Conservation (phyloP, 768 basidiomycete species). For the Phylloporus sp. region DNA sequence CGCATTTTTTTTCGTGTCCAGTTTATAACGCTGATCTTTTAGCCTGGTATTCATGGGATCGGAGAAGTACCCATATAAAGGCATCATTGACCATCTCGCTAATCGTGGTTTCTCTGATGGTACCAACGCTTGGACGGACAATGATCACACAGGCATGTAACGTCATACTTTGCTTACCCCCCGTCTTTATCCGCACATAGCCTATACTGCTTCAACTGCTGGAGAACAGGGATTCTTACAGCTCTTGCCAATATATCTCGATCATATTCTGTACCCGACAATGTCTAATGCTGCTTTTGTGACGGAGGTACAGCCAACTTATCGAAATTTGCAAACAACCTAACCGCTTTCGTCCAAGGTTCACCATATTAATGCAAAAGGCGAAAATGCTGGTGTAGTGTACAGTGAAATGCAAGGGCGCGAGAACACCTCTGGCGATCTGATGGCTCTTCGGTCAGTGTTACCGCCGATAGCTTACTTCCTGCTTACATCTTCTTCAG, state of each 20-base stretch:
- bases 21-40: slow-evolving; percentile 3
- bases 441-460: slow-evolving; percentile 80
- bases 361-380: slow-evolving; percentile 90
- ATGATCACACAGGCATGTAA: slow-evolving; percentile 62
- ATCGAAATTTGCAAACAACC: not conserved
- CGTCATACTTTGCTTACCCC: not conserved
- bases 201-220: slow-evolving; percentile 93
- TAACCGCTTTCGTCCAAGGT: slow-evolving; percentile 52
- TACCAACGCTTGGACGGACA: slow-evolving; percentile 97
- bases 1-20: not conserved
- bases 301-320: slow-evolving; percentile 44
- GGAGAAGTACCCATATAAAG: slow-evolving; percentile 93
- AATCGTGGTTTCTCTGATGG: slow-evolving; percentile 91
- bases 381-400: slow-evolving; percentile 91
- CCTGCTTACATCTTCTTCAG: slow-evolving; percentile 35
- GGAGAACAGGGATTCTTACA: slow-evolving; percentile 90
- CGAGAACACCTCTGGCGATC: slow-evolving; percentile 86
- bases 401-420: slow-evolving; percentile 97
- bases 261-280: slow-evolving; percentile 96
- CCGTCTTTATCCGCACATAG: slow-evolving; percentile 27
- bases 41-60: slow-evolving; percentile 95
- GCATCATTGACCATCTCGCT: slow-evolving; percentile 89
- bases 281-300: slow-evolving; percentile 81
- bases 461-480: not conserved
- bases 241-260: slow-evolving; percentile 82